A percentile compares a stretch with the other conserved stretches of the same genome.
phyloP scores from a whole-genome alignment of 495 filamentous ascomycete genomes.

The Penicillium ucsense region DNA sequence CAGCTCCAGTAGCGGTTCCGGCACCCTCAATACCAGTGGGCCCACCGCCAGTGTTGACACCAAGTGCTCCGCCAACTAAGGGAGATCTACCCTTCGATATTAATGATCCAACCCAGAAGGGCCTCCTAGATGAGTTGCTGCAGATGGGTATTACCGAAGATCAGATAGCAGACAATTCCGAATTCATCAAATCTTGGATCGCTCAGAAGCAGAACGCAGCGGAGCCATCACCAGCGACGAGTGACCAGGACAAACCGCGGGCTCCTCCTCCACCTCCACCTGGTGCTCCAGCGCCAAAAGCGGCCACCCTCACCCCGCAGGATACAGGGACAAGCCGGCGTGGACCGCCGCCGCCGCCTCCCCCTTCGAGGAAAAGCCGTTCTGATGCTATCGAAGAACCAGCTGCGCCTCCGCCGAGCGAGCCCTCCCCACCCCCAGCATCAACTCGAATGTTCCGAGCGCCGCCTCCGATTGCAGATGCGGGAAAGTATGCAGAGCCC shows the following conservation, averaged over 20 bases:
- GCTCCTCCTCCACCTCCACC: conserved; percentile 50
- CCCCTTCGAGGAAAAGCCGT: conserved; percentile 60
- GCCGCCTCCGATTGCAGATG: conserved; percentile 77
- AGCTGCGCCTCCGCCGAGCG: conserved; percentile 40
- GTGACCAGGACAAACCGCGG: conserved; percentile 37
- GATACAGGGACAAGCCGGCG: conserved; percentile 55
- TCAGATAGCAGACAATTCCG: conserved; percentile 82
- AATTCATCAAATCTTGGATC: conserved; percentile 90
- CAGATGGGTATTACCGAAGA: conserved; percentile 88
- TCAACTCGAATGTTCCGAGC: conserved; percentile 54
- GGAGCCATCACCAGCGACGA: conserved; percentile 16
- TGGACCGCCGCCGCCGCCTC: conserved; percentile 79
- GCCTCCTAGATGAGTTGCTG: conserved; percentile 72
- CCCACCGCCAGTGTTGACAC: conserved; percentile 25
- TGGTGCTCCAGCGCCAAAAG: conserved; percentile 41
- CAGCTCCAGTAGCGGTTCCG: conserved; percentile 44
- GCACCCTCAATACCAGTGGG: conserved; percentile 40
- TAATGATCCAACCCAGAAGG: conserved; percentile 73
- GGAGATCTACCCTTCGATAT: conserved; percentile 60
- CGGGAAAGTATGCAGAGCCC: conserved; percentile 64
- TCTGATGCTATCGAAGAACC: conserved; percentile 43
- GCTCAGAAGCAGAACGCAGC: conserved; percentile 60
- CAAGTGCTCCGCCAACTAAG: conserved; percentile 31
- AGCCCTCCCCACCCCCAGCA: conserved; percentile 39
- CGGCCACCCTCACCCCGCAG: conserved; percentile 53